Conservation (phyloP, 306 rosid species). For the Gastrolobium bilobum region DNA sequence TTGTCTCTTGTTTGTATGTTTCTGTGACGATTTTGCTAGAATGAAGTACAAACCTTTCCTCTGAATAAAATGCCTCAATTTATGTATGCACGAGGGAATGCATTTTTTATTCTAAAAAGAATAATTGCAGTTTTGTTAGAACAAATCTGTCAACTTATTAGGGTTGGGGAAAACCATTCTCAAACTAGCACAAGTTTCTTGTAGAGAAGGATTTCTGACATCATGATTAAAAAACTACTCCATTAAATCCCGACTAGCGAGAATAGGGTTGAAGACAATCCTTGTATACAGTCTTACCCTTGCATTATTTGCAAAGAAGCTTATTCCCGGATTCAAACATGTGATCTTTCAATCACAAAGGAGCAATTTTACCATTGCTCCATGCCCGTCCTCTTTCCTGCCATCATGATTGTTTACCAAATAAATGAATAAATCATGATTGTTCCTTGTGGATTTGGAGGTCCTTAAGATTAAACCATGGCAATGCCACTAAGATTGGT, state of each 20-base stretch:
- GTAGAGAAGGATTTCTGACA: conserved; percentile 19
- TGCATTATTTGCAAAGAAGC: too few species aligned
- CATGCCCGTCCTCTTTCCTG: background rate
- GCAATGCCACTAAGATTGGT: background rate
- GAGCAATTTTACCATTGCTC: too few species aligned
- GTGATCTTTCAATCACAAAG: too few species aligned
- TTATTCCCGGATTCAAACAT: too few species aligned
- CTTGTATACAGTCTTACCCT: too few species aligned
- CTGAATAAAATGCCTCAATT: conserved; percentile 2
- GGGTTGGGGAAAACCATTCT: background rate
- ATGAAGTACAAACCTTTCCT: background rate
- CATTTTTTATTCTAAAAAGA: background rate
- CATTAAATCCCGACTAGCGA: too few species aligned
- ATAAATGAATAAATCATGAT: conserved; percentile 25
- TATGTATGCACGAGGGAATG: conserved; percentile 4
- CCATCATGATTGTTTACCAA: conserved; percentile 28
- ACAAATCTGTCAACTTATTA: conserved; percentile 21
- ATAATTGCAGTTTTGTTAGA: conserved; percentile 1
- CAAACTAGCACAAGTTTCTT: conserved; percentile 23
- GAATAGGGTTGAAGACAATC: too few species aligned
- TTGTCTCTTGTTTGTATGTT: conserved; percentile 17
- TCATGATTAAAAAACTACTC: background rate
- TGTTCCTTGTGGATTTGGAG: conserved; percentile 13
- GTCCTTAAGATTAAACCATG: background rate
- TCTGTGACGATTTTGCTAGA: conserved; percentile 12